A percentile compares a stretch with the other conserved stretches of the same genome.
These are phyloP conservation scores for Rubus idaeus DNA, from an alignment of 306 rosid species.

Conservation along the genomic window DNA sequence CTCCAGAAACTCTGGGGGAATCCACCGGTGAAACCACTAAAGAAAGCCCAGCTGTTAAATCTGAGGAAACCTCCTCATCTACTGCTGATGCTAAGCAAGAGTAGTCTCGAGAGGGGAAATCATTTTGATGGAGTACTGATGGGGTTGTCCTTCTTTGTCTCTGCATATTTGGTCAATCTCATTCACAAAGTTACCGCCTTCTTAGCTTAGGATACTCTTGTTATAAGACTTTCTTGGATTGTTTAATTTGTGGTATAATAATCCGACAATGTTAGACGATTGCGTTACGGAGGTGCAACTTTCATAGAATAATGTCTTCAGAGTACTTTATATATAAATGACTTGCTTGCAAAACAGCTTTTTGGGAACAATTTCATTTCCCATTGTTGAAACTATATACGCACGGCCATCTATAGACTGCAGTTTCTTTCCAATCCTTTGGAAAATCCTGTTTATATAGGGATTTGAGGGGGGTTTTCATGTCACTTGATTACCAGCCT, in stretches of 20 bases:
- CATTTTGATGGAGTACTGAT: conserved; percentile 13
- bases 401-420: neutral
- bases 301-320: neutral
- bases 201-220: conserved; percentile 24
- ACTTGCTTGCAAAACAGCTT: neutral
- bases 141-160: conserved; percentile 18
- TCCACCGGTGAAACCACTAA: conserved; percentile 45
- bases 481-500: neutral
- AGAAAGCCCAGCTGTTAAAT: conserved; percentile 47
- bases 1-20: conserved; percentile 47
- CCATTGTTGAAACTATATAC: neutral
- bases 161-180: conserved; percentile 20
- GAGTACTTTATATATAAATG: conserved; percentile 15
- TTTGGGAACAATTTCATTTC: conserved; percentile 1
- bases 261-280: conserved; percentile 17
- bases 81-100: conserved; percentile 42
- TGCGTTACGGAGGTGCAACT: conserved; percentile 14
- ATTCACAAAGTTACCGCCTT: conserved; percentile 14
- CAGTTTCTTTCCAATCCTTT: neutral
- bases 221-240: conserved; percentile 15
- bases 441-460: neutral
- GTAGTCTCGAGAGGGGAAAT: conserved; percentile 21
- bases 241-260: conserved; percentile 29
- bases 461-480: neutral
- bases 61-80: conserved; percentile 48